Evolutionary conservation across 1,284 basidiomycete species (phyloP).

Genomic region (Apiotrichum gracile): DNA sequence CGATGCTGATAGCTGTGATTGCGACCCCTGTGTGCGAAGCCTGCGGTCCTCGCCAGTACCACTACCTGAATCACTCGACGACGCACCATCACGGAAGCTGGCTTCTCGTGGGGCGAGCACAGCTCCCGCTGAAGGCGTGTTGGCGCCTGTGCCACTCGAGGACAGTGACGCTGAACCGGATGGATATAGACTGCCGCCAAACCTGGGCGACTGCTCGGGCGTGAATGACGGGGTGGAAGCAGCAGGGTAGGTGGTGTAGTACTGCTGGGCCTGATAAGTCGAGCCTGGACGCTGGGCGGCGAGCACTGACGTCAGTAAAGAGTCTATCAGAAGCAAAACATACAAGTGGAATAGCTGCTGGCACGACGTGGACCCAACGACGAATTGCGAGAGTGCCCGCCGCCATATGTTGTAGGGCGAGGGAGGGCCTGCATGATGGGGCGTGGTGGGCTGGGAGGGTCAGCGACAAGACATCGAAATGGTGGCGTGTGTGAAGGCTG

Average conservation of each 20-base stretch:
- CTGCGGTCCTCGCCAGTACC: neutral
- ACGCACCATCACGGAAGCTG: neutral
- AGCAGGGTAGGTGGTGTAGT: slow-evolving; percentile 32
- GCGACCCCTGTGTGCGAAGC: neutral
- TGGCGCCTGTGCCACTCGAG: slow-evolving; percentile 19
- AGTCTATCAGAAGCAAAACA: slow-evolving; percentile 8
- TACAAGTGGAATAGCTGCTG: slow-evolving; percentile 34
- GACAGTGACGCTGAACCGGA: slow-evolving; percentile 26
- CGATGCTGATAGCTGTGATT: neutral
- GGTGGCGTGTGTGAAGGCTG: neutral
- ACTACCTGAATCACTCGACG: neutral
- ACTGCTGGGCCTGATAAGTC: slow-evolving; percentile 26
- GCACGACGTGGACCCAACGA: slow-evolving; percentile 12
- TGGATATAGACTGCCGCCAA: slow-evolving; percentile 9
- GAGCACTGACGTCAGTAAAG: slow-evolving; percentile 15
- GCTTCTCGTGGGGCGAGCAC: neutral
- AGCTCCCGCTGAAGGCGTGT: slow-evolving; percentile 13
- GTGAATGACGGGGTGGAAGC: slow-evolving; percentile 23
- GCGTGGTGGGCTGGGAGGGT: slow-evolving; percentile 26
- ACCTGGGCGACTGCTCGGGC: slow-evolving; percentile 27
- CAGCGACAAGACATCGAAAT: neutral
- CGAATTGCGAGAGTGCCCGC: slow-evolving; percentile 10
- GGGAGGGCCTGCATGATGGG: slow-evolving; percentile 22
- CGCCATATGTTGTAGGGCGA: slow-evolving; percentile 3
- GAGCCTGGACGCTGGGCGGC: slow-evolving; percentile 14